phyloP scores from a whole-genome alignment of 495 filamentous ascomycete genomes.

The Penicillium chermesinum region DNA sequence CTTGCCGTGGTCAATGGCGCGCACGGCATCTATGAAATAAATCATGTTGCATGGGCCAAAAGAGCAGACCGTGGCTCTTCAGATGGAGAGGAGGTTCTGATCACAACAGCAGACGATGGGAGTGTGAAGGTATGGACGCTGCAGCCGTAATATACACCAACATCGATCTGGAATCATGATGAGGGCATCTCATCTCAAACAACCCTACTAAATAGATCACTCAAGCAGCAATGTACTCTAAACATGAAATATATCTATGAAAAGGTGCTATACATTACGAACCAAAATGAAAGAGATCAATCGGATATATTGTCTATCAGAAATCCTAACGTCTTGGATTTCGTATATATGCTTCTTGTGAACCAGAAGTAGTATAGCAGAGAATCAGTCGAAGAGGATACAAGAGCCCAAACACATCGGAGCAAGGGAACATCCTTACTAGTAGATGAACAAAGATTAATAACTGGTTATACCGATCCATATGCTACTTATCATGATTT shows the following conservation, averaged over 20 bases:
- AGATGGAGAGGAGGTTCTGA: conserved; percentile 63
- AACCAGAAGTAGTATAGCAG: background rate
- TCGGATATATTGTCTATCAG: background rate
- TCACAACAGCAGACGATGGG: conserved; percentile 79
- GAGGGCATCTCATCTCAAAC: too few relatives aligned
- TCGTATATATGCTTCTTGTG: background rate
- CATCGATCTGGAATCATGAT: too few relatives aligned
- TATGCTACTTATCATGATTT: conserved; percentile 11
- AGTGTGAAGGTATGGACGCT: conserved; percentile 66
- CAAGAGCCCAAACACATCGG: too few relatives aligned
- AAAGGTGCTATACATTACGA: background rate
- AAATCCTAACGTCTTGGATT: background rate
- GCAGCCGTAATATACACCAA: conserved; percentile 18
- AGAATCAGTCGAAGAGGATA: too few relatives aligned
- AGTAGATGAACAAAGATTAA: background rate
- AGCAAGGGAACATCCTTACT: too few relatives aligned
- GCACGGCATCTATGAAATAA: conserved; percentile 90
- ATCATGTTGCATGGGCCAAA: conserved; percentile 74
- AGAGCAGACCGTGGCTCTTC: conserved; percentile 34
- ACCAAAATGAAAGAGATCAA: background rate
- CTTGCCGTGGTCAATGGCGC: conserved; percentile 60
- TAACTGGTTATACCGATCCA: background rate
- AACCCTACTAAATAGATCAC: background rate
- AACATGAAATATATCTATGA: background rate
- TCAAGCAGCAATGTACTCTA: background rate